Evolutionary conservation across 345 rosid species (phyloP), one percentile per base, ranked within the genome.

Genomic region (Raphanus raphanistrum): DNA sequence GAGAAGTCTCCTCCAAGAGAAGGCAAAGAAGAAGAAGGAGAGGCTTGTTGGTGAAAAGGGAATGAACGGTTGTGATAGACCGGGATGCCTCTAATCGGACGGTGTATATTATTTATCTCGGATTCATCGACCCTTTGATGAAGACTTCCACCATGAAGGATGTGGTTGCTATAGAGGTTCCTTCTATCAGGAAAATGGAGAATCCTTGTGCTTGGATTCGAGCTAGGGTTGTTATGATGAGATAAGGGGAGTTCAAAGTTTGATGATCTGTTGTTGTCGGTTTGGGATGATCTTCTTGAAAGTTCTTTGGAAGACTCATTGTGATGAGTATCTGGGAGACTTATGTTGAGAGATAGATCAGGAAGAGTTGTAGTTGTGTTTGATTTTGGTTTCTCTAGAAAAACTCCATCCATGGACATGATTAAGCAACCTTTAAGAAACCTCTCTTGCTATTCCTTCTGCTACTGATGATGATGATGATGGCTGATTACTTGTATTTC

Each of bases 51-150:
- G 57, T 88, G 83, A 54, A 87, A 86, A 26, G 92, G 97, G 66
- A 88, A 84, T 27, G 90, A 77, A 63, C 90, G 88, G 87, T 82
- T 91, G 77, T 87, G 97, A 79, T 91, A 88, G 3, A 91, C 89
- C 2, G 97, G 97, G 80, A 89, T 88, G 68, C 97, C 97, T 78
- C 88, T 89, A 60, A 91, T 89, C 8, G 97, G 94, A 82, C 89
- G 84, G 55, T 84, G 60, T 57, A 86, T 83, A 25, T 84, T 87
- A 68, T 27, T 68, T 4, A 68, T 61, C 64, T 74, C 73, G 43
- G 78, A 68, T 62, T 78, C 81, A 72, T 72, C 68, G n/a, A 71
- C 62, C 13, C 81, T 76, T 76, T 68, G 73, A 52, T 50, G 80
- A 55, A 45, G 68, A 59, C 31, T 69, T 48, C 63, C 75, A 61